Conservation (phyloP, 179 eudicot species). For the Heliamphora pulchella region DNA sequence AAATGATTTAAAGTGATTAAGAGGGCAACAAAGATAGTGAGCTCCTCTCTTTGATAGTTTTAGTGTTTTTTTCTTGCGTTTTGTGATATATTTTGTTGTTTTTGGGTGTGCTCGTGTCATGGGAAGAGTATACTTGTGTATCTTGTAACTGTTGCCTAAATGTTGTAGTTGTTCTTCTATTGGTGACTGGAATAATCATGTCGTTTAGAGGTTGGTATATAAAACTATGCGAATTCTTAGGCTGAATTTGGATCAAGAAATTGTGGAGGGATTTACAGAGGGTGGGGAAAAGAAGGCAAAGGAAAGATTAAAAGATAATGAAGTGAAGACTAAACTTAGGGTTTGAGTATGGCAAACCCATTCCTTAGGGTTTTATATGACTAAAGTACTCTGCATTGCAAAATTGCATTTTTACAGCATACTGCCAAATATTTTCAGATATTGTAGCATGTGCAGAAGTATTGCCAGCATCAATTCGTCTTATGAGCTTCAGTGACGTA, state of each 20-base stretch:
- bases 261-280: too few relatives aligned
- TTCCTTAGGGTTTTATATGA: not conserved
- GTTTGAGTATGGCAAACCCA: too few relatives aligned
- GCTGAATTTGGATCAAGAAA: too few relatives aligned
- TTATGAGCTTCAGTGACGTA: constrained; percentile 22
- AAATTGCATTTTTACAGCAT: not conserved
- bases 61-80: too few relatives aligned
- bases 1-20: too few relatives aligned
- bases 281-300: too few relatives aligned
- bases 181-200: not conserved
- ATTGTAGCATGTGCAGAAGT: not conserved
- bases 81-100: too few relatives aligned
- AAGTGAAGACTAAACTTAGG: too few relatives aligned
- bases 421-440: not conserved
- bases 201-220: not conserved
- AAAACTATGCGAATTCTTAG: not conserved
- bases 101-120: not conserved
- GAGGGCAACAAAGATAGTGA: too few relatives aligned
- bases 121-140: not conserved
- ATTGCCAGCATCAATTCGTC: not conserved
- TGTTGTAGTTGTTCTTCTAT: not conserved
- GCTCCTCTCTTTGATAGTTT: too few relatives aligned
- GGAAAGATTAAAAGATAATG: too few relatives aligned
- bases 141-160: not conserved
- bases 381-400: not conserved